Percentiles rank a stretch among this genome's conserved stretches.
These are phyloP conservation scores for Knoxdaviesia capensis DNA, from an alignment of 2,329 filamentous ascomycete genomes.

Conservation along the genomic window DNA sequence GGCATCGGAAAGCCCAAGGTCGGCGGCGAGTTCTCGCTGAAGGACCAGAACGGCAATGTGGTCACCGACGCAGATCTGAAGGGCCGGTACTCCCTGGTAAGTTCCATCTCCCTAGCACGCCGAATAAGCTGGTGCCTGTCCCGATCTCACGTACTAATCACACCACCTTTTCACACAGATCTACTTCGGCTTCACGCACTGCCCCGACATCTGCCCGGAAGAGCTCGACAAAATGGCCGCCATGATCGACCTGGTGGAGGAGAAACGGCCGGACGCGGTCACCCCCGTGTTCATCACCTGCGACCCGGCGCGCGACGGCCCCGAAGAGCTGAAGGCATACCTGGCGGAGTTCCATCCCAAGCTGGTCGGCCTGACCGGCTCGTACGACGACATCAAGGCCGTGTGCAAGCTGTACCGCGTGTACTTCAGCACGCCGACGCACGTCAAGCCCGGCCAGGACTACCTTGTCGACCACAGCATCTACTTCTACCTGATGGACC, in stretches of 20 bases:
- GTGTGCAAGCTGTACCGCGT: conserved; percentile 93
- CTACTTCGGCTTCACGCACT: conserved; percentile 97
- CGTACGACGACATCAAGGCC: conserved; percentile 81
- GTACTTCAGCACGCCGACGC: conserved; percentile 83
- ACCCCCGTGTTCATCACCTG: conserved; percentile 85
- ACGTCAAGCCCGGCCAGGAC: conserved; percentile 84
- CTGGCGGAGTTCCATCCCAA: conserved; percentile 75
- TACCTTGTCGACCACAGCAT: conserved; percentile 98
- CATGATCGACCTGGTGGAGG: conserved; percentile 61
- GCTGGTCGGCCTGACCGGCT: conserved; percentile 78
- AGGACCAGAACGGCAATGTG: conserved; percentile 60
- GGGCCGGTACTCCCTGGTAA: conserved; percentile 64
- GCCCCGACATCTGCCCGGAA: conserved; percentile 95
- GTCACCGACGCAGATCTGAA: conserved; percentile 68
- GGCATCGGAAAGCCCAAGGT: conserved; percentile 86
- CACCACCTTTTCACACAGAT: conserved; percentile 48
- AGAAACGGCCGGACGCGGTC: conserved; percentile 29
- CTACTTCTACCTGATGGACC: conserved; percentile 99
- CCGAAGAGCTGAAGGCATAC: conserved; percentile 67
- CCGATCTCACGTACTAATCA: conserved; percentile 4
- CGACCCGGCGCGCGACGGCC: conserved; percentile 80
- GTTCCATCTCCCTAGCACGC: conserved; percentile 10
- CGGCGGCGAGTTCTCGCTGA: conserved; percentile 64
- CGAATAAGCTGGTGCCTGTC: no score
- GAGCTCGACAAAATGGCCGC: conserved; percentile 98